Evolutionary conservation across 1,284 basidiomycete genomes (phyloP).

Genomic region (Cutaneotrichosporon sp.): DNA sequence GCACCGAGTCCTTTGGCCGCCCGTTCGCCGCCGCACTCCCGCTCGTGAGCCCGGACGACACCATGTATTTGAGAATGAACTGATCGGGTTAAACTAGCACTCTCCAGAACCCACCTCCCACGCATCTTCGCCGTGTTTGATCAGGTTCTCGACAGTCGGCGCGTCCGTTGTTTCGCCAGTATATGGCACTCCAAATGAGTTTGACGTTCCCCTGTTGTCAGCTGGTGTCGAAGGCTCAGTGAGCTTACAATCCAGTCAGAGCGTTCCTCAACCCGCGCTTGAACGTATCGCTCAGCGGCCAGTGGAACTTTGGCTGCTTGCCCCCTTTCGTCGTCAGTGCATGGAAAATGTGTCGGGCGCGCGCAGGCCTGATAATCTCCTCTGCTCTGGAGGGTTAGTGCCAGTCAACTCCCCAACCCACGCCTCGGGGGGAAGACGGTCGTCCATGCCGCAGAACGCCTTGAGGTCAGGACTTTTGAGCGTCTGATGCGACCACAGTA

Average conservation of each 20-base stretch:
- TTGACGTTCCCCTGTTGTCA: conserved; percentile 66
- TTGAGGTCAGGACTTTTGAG: conserved; percentile 66
- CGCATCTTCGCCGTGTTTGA: conserved; percentile 78
- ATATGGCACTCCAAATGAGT: conserved; percentile 84
- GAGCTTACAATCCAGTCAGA: conserved; percentile 79
- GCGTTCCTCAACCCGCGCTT: conserved; percentile 76
- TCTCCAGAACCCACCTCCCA: conserved; percentile 70
- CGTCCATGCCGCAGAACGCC: conserved; percentile 69
- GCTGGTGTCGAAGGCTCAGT: not conserved
- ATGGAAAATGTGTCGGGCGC: conserved; percentile 68
- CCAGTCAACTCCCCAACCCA: conserved; percentile 11
- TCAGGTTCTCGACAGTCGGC: conserved; percentile 58
- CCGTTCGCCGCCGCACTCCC: conserved; percentile 30
- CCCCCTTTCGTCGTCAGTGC: conserved; percentile 30
- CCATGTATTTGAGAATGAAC: conserved; percentile 98
- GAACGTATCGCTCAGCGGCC: conserved; percentile 66
- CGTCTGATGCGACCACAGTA: conserved; percentile 82
- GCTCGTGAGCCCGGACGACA: conserved; percentile 68
- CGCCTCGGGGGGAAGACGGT: conserved; percentile 21
- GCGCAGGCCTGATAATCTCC: conserved; percentile 61
- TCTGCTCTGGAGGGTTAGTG: conserved; percentile 57
- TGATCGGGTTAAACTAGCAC: conserved; percentile 48
- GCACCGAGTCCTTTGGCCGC: conserved; percentile 67
- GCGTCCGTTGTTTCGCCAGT: conserved; percentile 51
- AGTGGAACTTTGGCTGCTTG: conserved; percentile 51